These are phyloP conservation scores for Xylaria curta DNA, from an alignment of 495 filamentous ascomycete species.

Conservation along the genomic window DNA sequence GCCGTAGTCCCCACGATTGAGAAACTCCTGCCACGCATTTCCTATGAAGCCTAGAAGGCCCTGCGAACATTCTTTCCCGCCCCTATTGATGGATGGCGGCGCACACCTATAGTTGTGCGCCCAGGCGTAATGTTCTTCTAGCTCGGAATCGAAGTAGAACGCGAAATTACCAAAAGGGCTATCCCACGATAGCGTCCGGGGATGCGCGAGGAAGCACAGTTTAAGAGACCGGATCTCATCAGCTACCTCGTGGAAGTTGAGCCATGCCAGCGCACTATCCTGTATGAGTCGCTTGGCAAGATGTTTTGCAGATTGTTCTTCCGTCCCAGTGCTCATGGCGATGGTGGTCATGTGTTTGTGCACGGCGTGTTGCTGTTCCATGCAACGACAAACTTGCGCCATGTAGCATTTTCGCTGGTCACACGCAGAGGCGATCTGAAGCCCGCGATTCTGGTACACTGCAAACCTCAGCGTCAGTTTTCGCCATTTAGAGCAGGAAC, in stretches of 20 bases:
- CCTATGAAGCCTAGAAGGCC: conserved; percentile 26
- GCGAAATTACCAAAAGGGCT: neutral
- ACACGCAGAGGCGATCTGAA: conserved; percentile 33
- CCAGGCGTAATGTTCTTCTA: conserved; percentile 17
- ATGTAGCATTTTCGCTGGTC: conserved; percentile 27
- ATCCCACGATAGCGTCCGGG: conserved; percentile 29
- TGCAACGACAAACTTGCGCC: conserved; percentile 29
- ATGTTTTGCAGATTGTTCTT: neutral
- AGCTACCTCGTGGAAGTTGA: conserved; percentile 27
- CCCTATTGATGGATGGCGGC: neutral
- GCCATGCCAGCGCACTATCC: conserved; percentile 27
- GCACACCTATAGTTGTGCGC: neutral
- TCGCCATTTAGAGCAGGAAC: neutral
- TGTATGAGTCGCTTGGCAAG: conserved; percentile 12
- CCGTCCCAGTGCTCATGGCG: neutral
- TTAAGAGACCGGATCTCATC: conserved; percentile 13
- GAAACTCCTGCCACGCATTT: conserved; percentile 30
- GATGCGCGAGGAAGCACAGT: conserved; percentile 29
- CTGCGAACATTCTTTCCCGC: neutral
- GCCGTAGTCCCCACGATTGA: conserved; percentile 12
- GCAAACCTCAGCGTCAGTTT: neutral
- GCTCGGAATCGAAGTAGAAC: conserved; percentile 32
- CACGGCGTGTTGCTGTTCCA: neutral
- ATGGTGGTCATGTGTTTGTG: neutral
- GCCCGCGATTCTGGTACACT: conserved; percentile 28